Conservation (phyloP, 2,329 filamentous ascomycete genomes). For the Conoideocrella luteorostrata region DNA sequence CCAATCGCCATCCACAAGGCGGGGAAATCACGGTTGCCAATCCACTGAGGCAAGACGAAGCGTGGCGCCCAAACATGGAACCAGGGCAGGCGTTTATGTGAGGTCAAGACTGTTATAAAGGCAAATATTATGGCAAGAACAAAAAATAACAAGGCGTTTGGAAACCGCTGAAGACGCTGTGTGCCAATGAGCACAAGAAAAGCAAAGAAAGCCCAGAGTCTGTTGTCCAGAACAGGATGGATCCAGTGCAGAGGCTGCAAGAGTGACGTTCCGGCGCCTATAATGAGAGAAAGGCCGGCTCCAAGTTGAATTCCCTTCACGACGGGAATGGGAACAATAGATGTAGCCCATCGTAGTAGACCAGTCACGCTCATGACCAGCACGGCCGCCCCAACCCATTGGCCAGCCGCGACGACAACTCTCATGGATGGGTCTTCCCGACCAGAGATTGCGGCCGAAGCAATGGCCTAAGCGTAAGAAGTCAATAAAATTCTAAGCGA, state of each 20-base stretch:
- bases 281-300: constrained; percentile 74
- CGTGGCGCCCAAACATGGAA: constrained; percentile 56
- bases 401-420: constrained; percentile 74
- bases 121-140: constrained; percentile 62
- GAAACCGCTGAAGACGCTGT: constrained; percentile 59
- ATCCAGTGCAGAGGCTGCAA: constrained; percentile 65
- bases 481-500: neutral
- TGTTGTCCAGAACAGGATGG: constrained; percentile 66
- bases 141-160: constrained; percentile 73
- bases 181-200: constrained; percentile 67
- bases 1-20: constrained; percentile 62
- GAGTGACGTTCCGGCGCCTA: constrained; percentile 67
- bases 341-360: constrained; percentile 65
- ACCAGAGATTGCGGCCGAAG: constrained; percentile 75
- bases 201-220: constrained; percentile 67
- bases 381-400: constrained; percentile 66
- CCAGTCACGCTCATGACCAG: constrained; percentile 74
- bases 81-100: constrained; percentile 36
- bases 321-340: constrained; percentile 75
- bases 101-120: constrained; percentile 29
- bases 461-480: constrained; percentile 63
- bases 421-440: constrained; percentile 41
- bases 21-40: constrained; percentile 20
- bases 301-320: constrained; percentile 94
- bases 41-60: constrained; percentile 30